Conservation (phyloP, 2,329 filamentous ascomycete genomes). For the Rhynchosporium secalis region DNA sequence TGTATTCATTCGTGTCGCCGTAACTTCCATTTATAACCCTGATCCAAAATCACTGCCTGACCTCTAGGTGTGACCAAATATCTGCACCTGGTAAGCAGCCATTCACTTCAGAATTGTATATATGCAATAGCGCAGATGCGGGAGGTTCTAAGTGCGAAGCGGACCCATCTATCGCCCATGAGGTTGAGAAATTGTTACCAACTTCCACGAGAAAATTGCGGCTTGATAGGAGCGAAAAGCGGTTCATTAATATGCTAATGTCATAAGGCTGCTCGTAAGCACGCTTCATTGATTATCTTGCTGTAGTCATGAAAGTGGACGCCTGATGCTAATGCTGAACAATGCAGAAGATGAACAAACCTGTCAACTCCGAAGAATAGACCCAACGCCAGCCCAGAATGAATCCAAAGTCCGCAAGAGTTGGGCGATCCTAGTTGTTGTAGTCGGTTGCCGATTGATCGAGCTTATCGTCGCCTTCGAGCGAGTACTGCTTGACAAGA, state of each 20-base stretch:
- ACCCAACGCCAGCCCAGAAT: constrained; percentile 1
- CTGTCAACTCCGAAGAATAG: not conserved
- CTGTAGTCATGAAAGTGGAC: constrained; percentile 9
- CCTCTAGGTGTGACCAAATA: not conserved
- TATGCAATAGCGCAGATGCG: not conserved
- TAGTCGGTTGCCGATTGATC: constrained; percentile 38
- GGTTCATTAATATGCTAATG: constrained; percentile 9
- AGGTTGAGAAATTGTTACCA: not conserved
- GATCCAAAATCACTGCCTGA: not conserved
- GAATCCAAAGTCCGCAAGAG: not conserved
- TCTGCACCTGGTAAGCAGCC: constrained; percentile 11
- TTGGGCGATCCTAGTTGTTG: constrained; percentile 22
- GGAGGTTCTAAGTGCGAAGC: not conserved
- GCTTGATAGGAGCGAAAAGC: not conserved
- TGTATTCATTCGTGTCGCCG: not conserved
- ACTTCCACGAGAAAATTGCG: not conserved
- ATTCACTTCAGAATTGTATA: not conserved
- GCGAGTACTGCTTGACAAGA: constrained; percentile 87
- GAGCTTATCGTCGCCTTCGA: constrained; percentile 39
- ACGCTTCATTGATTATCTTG: not conserved
- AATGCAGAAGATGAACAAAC: constrained; percentile 6
- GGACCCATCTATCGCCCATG: not conserved
- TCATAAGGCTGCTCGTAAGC: constrained; percentile 14
- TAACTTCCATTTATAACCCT: not conserved
- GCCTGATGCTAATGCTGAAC: constrained; percentile 15